Percentiles rank a stretch among this genome's conserved stretches.
Conservation (phyloP, 768 basidiomycete genomes). For the Podaxis carcinomalis region DNA sequence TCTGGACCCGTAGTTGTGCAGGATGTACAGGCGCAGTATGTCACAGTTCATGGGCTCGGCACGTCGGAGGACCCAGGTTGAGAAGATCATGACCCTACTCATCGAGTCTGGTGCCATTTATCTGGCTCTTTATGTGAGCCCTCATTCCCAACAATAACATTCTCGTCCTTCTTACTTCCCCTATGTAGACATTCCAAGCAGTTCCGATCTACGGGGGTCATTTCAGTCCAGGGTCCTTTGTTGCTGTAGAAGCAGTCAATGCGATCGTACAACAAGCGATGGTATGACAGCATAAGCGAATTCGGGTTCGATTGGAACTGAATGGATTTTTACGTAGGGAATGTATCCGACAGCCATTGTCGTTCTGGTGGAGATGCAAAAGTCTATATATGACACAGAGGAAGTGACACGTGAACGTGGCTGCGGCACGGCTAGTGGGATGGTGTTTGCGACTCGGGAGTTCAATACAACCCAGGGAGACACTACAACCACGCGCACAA, state of each 20-base stretch:
- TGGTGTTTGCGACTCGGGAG: background rate
- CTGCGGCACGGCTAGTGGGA: background rate
- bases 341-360: conserved; percentile 26
- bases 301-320: background rate
- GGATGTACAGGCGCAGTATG: conserved; percentile 23
- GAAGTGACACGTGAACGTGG: conserved; percentile 12
- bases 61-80: conserved; percentile 21
- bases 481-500: background rate
- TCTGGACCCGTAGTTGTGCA: background rate
- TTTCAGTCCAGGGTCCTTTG: conserved; percentile 17
- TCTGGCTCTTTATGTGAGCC: conserved; percentile 23
- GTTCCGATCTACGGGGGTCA: conserved; percentile 24
- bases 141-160: background rate
- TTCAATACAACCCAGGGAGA: background rate
- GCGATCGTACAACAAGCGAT: conserved; percentile 26
- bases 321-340: conserved; percentile 15
- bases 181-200: conserved; percentile 23
- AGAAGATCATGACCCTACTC: conserved; percentile 23
- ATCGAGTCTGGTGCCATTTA: conserved; percentile 26
- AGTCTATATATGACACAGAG: conserved; percentile 22
- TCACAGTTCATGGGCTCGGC: conserved; percentile 20
- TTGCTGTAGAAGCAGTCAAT: conserved; percentile 24
- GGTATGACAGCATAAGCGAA: conserved; percentile 11
- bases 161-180: background rate
- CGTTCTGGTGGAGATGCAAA: conserved; percentile 26